phyloP scores from a whole-genome alignment of 345 rosid genomes.

The Camelina laxa region DNA sequence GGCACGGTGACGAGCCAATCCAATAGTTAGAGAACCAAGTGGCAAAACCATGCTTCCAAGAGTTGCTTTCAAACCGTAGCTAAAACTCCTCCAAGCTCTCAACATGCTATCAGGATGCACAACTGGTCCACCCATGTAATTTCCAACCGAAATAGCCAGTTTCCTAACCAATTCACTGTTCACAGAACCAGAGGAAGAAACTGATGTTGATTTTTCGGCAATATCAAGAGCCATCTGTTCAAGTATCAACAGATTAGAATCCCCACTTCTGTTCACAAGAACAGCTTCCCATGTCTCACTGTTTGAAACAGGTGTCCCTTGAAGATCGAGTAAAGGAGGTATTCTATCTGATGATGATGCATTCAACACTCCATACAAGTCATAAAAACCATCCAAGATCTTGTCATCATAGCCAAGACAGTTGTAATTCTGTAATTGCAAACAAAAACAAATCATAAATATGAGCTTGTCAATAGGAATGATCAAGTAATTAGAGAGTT shows the following conservation, averaged over 20 bases:
- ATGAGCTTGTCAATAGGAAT: background rate
- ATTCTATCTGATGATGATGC: constrained; percentile 65
- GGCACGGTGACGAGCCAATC: constrained; percentile 97
- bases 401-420: constrained; percentile 95
- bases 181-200: constrained; percentile 41
- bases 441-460: background rate
- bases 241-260: constrained; percentile 74
- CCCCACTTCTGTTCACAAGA: constrained; percentile 80
- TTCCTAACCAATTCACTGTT: constrained; percentile 59
- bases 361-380: constrained; percentile 72
- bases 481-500: background rate
- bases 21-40: constrained; percentile 86
- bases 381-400: constrained; percentile 95
- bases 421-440: constrained; percentile 76
- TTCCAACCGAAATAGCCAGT: constrained; percentile 79
- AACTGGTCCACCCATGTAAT: constrained; percentile 93
- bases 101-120: constrained; percentile 71
- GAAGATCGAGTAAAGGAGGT: constrained; percentile 91
- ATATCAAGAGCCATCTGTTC: constrained; percentile 72
- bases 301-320: constrained; percentile 74
- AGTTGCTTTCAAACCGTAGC: constrained; percentile 78
- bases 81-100: constrained; percentile 76
- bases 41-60: constrained; percentile 95
- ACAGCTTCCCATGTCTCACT: constrained; percentile 82
- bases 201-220: constrained; percentile 60